phyloP scores from a whole-genome alignment of 306 rosid genomes.

The Quercus bicolor region DNA sequence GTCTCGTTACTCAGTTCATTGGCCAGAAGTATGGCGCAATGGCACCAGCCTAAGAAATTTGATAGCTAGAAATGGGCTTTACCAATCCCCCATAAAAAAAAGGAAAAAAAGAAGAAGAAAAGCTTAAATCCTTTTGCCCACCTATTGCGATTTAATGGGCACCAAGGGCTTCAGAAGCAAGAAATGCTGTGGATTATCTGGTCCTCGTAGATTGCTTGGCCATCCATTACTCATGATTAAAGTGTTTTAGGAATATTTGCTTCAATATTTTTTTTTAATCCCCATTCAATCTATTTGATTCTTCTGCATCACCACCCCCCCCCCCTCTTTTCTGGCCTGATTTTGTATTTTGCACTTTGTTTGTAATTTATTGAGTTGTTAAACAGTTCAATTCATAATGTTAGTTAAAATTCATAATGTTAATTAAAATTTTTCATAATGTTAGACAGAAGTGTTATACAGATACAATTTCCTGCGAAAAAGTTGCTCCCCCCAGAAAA shows the following conservation, averaged over 20 bases:
- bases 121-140: conserved; percentile 19
- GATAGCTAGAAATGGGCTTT: conserved; percentile 47
- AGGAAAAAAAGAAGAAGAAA: not conserved
- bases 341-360: conserved; percentile 31
- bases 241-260: conserved; percentile 34
- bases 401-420: not conserved
- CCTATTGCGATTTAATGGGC: conserved; percentile 24
- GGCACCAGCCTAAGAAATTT: conserved; percentile 74
- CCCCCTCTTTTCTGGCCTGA: conserved; percentile 24
- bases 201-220: conserved; percentile 18
- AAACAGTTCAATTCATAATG: conserved; percentile 16
- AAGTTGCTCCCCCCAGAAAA: too few species aligned
- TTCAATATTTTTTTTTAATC: conserved; percentile 25
- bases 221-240: conserved; percentile 42
- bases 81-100: not conserved
- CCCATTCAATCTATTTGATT: conserved; percentile 53
- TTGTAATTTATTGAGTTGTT: conserved; percentile 25
- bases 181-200: conserved; percentile 34
- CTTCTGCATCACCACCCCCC: conserved; percentile 20
- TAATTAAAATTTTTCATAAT: too few species aligned
- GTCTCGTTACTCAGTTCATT: conserved; percentile 58
- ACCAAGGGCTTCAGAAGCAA: conserved; percentile 25
- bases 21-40: conserved; percentile 53
- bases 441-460: not conserved
- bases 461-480: too few species aligned